Evolutionary conservation across 768 basidiomycete species (phyloP).

Genomic region (Coprinopsis strossmayeri): DNA sequence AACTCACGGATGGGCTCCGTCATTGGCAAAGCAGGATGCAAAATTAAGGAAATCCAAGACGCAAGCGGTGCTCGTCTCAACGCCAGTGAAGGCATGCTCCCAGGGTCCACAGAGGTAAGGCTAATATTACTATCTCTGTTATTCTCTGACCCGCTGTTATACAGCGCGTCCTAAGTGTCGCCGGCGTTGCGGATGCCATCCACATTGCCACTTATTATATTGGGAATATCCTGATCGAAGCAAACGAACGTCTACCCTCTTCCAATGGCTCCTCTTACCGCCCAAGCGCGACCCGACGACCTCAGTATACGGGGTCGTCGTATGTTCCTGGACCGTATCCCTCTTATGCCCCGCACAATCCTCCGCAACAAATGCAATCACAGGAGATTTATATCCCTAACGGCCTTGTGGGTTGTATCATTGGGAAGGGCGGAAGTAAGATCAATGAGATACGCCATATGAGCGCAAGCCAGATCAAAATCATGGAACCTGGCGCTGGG

Average conservation of each 20-base stretch:
- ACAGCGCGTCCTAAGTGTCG: constrained; percentile 94
- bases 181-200: constrained; percentile 97
- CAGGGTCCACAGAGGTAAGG: constrained; percentile 95
- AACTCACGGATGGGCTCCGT: constrained; percentile 99
- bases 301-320: constrained; percentile 38
- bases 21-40: constrained; percentile 95
- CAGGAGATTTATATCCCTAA: constrained; percentile 99
- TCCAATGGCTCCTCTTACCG: constrained; percentile 60
- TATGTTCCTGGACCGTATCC: constrained; percentile 55
- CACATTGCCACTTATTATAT: constrained; percentile 99
- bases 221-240: constrained; percentile 94
- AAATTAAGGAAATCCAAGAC: constrained; percentile 99
- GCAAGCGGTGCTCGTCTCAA: constrained; percentile 95
- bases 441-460: constrained; percentile 98
- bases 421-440: constrained; percentile 96
- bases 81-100: constrained; percentile 97
- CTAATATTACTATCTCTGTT: constrained; percentile 7
- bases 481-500: constrained; percentile 90
- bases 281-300: constrained; percentile 48
- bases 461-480: constrained; percentile 95
- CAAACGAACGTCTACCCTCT: constrained; percentile 78
- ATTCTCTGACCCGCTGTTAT: constrained; percentile 2
- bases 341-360: constrained; percentile 36
- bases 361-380: constrained; percentile 77
- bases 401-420: constrained; percentile 94